Evolutionary conservation across 352 stramenopile species (phyloP).

Genomic region (Blastocystis hominis): DNA sequence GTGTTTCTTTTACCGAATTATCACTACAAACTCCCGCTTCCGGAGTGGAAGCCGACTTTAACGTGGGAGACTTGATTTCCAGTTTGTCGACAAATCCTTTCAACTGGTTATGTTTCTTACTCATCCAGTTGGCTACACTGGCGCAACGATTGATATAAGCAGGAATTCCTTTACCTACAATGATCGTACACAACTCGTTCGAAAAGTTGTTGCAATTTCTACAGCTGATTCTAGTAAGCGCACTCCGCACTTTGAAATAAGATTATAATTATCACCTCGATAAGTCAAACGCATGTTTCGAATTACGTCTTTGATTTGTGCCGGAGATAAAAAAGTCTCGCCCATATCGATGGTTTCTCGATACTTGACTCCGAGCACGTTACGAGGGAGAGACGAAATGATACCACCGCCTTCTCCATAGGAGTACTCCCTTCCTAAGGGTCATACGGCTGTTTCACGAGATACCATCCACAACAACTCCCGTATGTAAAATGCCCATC

Average conservation of each 20-base stretch:
- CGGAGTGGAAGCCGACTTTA: too few relatives aligned
- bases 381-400: neutral
- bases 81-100: neutral
- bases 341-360: slow-evolving; percentile 32
- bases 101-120: neutral
- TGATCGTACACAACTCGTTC: slow-evolving; percentile 43
- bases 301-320: neutral
- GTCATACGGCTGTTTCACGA: neutral
- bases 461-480: slow-evolving; percentile 44
- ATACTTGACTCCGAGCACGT: neutral
- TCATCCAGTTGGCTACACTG: neutral
- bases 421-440: slow-evolving; percentile 38
- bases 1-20: too few relatives aligned
- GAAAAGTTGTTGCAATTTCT: slow-evolving; percentile 55
- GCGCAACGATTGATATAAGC: slow-evolving; percentile 46
- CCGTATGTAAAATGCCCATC: slow-evolving; percentile 16
- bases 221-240: neutral
- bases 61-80: neutral
- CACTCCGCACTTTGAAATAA: neutral
- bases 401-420: slow-evolving; percentile 32
- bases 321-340: neutral
- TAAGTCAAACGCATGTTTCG: neutral
- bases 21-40: too few relatives aligned
- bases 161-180: slow-evolving; percentile 45
- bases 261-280: slow-evolving; percentile 21